Evolutionary conservation across 2,329 filamentous ascomycete species (phyloP), one percentile per base, ranked within the genome.

Genomic region (Colletotrichum acutatum): DNA sequence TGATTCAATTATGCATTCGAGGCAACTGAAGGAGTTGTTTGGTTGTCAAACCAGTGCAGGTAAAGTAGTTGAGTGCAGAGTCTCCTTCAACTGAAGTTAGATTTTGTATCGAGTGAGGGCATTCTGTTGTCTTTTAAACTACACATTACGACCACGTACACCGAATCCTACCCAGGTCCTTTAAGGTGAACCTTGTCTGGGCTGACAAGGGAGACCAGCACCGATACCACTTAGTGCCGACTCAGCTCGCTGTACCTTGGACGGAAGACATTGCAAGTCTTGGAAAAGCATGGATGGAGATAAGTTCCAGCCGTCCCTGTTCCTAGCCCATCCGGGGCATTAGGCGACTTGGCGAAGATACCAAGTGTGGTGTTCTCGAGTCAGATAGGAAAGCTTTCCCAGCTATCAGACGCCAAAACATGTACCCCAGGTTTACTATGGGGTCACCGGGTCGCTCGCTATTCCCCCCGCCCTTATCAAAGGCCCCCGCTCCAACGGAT

Each of bases 301-400:
- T 49, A 49, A 49, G 19, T 49, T 49, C 16, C 19, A 22, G 42
- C 19, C 19, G 42, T 49, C 42, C 42, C 42, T 49, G 42, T 49
- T 49, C 42, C 42, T 49, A n/a, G 8, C 19, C 42, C 19, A 22
- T 49, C 42, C 42, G 19, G 19, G 16, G 42, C 19, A 49, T 22
- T 49, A 49, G 42, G 42, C 19, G 42, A 49, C 16, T 49, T 49
- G 42, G 42, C 42, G 37, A 49, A 49, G 19, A 11, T 49, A 19
- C 16, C 14, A 54, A 26, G n/a, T 54, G 52, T 54, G 0, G 19
- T 49, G 19, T 1, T 26, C 22, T 56, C 54, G 28, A 12, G 26
- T 52, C 14, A 66, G 64, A 66, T 66, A 66, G 64, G 64, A 66
- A 66, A 66, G 64, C 54, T 66, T 59, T 30, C 64, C 64, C 64